Conservation (phyloP, 2,329 filamentous ascomycete genomes). For the Fusarium humuli region DNA sequence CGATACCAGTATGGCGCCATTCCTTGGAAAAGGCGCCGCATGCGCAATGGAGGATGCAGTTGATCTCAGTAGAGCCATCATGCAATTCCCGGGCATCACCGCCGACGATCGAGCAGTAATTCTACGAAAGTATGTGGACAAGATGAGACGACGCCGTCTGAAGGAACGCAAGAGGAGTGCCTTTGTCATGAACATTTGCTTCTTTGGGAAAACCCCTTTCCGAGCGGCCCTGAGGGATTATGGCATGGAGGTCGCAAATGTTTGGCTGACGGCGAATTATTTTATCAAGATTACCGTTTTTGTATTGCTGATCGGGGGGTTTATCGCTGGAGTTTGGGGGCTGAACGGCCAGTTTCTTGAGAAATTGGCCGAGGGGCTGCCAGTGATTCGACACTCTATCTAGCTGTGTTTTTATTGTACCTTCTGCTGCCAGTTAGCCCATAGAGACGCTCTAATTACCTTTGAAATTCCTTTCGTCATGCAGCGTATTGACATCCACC, state of each 20-base stretch:
- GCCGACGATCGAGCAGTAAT: not conserved
- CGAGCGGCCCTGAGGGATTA: not conserved
- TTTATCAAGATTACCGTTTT: not conserved
- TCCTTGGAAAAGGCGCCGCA: not conserved
- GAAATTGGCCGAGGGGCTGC: not conserved
- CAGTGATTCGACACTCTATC: not conserved
- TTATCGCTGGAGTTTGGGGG: not conserved
- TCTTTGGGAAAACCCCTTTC: not conserved
- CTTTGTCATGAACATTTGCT: conserved; percentile 2
- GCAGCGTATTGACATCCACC: not conserved
- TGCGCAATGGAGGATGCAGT: conserved; percentile 4
- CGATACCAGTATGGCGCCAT: not conserved
- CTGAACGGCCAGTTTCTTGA: not conserved
- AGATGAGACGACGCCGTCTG: not conserved
- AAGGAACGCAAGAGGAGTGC: conserved; percentile 2
- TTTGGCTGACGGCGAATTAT: not conserved
- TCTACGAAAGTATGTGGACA: not conserved
- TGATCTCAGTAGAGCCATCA: not conserved
- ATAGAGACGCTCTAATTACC: too few relatives aligned
- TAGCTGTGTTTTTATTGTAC: not conserved
- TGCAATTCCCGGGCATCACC: not conserved
- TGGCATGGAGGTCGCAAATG: not conserved
- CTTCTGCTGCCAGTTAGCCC: too few relatives aligned
- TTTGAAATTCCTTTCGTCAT: not conserved
- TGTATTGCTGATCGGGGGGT: not conserved